A percentile compares a stretch with the other conserved stretches of the same genome.
Conservation (phyloP, 2,329 filamentous ascomycete genomes). For the Aspergillus viridinutans region DNA sequence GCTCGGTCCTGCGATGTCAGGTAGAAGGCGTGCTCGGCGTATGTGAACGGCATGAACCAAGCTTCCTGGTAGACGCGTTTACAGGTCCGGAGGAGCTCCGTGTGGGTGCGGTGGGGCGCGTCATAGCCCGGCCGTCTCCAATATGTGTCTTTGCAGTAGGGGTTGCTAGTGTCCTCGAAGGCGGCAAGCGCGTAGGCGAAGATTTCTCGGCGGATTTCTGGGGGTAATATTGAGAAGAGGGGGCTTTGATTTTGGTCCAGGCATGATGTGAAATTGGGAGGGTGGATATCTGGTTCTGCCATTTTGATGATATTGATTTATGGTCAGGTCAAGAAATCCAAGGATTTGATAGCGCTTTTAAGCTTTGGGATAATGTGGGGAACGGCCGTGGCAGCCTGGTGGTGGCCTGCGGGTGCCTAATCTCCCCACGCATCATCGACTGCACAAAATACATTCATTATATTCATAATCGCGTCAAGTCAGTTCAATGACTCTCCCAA, state of each 20-base stretch:
- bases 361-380: not conserved
- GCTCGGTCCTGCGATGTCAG: slow-evolving; percentile 27
- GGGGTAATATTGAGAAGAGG: slow-evolving; percentile 41
- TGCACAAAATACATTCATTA: not conserved
- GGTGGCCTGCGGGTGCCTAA: not conserved
- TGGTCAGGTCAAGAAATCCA: not conserved
- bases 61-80: slow-evolving; percentile 41
- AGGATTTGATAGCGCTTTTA: not conserved
- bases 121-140: slow-evolving; percentile 42
- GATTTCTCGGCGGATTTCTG: slow-evolving; percentile 49
- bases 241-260: slow-evolving; percentile 14
- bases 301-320: not conserved
- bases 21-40: slow-evolving; percentile 41
- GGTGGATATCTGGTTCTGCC: not conserved
- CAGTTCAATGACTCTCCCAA: slow-evolving; percentile 67
- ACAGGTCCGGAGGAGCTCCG: slow-evolving; percentile 42
- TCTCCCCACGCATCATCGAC: not conserved
- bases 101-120: slow-evolving; percentile 35
- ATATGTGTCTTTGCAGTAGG: slow-evolving; percentile 30
- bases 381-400: not conserved
- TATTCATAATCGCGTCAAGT: not conserved
- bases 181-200: slow-evolving; percentile 42
- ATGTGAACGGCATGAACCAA: slow-evolving; percentile 42
- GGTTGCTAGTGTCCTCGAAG: slow-evolving; percentile 27
- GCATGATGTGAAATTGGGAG: not conserved